Evolutionary conservation across 192 early-diverging fungal genomes (phyloP), one percentile per base, ranked within the genome.

Genomic region (Coemansia sp.): DNA sequence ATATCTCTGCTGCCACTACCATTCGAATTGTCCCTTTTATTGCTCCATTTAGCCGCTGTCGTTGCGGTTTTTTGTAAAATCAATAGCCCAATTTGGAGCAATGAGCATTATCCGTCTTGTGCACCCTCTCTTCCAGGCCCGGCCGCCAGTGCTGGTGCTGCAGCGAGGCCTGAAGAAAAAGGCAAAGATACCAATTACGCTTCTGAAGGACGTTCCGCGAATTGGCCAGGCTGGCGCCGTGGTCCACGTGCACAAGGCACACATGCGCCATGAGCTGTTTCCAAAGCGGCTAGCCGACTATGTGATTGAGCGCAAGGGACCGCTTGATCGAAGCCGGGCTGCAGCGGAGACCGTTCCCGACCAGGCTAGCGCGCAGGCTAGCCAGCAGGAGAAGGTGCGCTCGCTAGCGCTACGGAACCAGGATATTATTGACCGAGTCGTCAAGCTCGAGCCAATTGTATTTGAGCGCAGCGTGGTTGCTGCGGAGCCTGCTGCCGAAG

Each of bases 281-380:
- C 77, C 77, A n/a, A 65, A 70, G 48, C 65, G 65, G 5, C 48
- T 73, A 47, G 77, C 77, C 4, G 70, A 59, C 8, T 79, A 79
- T 39, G 70, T 69, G 10, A 19, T 57, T 26, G 22, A 30, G 35
- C 60, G 57, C 33, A 49, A n/a, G 6, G 77, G 70, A 0, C 66
- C 77, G 1, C 52, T 65, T 19, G 66, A 79, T 17, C 62, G 77
- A 54, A 54, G 22, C 52, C 56, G 51, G 31, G 37, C 53, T 18
- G 59, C 33, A 19, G 25, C 51, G 43, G 40, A 27, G 33, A 6
- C 5, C 2, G 25, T 34, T 8, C 42, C 42, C 42, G 42, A 45
- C 14, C 39, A 8, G 22, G 11, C 39, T 19, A n/a, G 8, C 7
- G 41, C 40, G 14, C 22, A 26, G 17, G n/a, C 34, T 0, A 27